Conservation (phyloP, 805 yeast species). For the Myxozyma mucilagina region DNA sequence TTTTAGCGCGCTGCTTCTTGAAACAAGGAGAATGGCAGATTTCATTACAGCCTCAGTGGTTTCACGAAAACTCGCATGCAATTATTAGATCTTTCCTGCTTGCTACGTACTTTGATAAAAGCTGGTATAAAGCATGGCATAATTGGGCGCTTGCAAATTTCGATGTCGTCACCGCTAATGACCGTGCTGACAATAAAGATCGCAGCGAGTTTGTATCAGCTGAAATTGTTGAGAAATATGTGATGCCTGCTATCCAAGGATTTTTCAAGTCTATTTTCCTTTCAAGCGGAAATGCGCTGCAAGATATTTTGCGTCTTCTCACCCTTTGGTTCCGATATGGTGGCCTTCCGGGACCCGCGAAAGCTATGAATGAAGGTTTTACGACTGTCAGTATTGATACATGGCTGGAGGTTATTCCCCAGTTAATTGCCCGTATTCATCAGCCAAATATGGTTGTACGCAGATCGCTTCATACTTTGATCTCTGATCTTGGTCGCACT, state of each 20-base stretch:
- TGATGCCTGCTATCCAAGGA: conserved; percentile 93
- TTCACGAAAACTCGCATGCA: conserved; percentile 53
- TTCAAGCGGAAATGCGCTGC: conserved; percentile 82
- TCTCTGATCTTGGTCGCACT: conserved; percentile 86
- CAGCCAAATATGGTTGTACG: conserved; percentile 89
- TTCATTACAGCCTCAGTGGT: conserved; percentile 77
- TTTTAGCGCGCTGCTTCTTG: conserved; percentile 89
- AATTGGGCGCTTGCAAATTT: conserved; percentile 99
- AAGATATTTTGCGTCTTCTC: conserved; percentile 84
- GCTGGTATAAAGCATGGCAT: conserved; percentile 99
- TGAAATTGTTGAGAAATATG: conserved; percentile 74
- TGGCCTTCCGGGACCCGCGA: conserved; percentile 86
- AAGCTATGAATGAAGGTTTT: conserved; percentile 87
- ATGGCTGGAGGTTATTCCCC: conserved; percentile 96
- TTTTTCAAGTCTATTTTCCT: conserved; percentile 92
- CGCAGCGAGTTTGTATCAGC: conserved; percentile 31
- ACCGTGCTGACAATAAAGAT: conserved; percentile 33
- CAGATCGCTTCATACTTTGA: conserved; percentile 70
- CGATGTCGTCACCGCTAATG: conserved; percentile 77
- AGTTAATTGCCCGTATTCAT: conserved; percentile 91
- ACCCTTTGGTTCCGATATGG: conserved; percentile 97
- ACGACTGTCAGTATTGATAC: conserved; percentile 84
- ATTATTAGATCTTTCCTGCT: conserved; percentile 87
- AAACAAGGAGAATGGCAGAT: conserved; percentile 99
- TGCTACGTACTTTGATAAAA: conserved; percentile 90